Percentiles rank a stretch among this genome's conserved stretches.
Conservation (phyloP, 2,329 filamentous ascomycete species). For the Blumeria graminis region DNA sequence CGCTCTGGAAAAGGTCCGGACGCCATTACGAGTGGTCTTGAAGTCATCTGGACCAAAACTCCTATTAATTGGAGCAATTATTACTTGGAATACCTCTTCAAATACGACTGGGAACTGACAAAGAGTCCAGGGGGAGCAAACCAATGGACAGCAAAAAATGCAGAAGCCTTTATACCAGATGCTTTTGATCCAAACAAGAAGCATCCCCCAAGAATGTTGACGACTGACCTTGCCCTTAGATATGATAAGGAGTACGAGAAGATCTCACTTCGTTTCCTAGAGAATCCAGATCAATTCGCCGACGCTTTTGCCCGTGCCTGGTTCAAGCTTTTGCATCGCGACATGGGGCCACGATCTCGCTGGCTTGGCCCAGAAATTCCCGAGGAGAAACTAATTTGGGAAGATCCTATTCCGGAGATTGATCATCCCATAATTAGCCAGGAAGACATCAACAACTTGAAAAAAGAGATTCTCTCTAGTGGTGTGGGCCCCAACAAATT, state of each 20-base stretch:
- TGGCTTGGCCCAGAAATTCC: constrained; percentile 57
- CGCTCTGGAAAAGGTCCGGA: constrained; percentile 43
- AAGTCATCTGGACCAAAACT: constrained; percentile 58
- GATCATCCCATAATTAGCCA: constrained; percentile 34
- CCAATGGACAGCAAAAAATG: constrained; percentile 53
- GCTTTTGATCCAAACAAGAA: constrained; percentile 37
- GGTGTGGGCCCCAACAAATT: constrained; percentile 36
- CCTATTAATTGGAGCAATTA: constrained; percentile 54
- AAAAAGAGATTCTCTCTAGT: constrained; percentile 41
- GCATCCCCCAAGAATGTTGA: constrained; percentile 54
- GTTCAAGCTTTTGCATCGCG: constrained; percentile 57
- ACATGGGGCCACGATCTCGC: constrained; percentile 45
- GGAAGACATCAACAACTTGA: constrained; percentile 38
- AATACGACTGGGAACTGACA: constrained; percentile 52
- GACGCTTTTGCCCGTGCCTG: constrained; percentile 42
- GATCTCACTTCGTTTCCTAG: constrained; percentile 45
- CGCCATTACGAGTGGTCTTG: constrained; percentile 51
- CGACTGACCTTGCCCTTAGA: constrained; percentile 48
- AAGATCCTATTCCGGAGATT: constrained; percentile 42
- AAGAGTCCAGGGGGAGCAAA: constrained; percentile 55
- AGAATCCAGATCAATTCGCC: constrained; percentile 41
- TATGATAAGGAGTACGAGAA: constrained; percentile 51
- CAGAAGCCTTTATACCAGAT: constrained; percentile 42
- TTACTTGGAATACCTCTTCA: constrained; percentile 55
- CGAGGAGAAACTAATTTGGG: constrained; percentile 44